phyloP scores from a whole-genome alignment of 352 stramenopile genomes.

The Peronosclerospora sorghi region DNA sequence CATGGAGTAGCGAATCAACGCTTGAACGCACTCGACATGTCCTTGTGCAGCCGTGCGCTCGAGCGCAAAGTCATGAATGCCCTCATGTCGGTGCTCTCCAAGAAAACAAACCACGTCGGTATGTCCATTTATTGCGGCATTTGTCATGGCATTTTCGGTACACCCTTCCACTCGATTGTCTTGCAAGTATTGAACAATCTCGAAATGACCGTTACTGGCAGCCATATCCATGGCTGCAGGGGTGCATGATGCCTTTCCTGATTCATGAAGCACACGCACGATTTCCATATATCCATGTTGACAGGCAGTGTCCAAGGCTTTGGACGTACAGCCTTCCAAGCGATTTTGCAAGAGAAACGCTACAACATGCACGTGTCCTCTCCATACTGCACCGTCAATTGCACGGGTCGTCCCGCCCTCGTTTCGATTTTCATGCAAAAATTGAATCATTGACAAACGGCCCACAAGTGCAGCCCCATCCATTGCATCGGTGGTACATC shows the following conservation, averaged over 20 bases:
- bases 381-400: constrained; percentile 21
- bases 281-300: constrained; percentile 24
- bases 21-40: constrained; percentile 14
- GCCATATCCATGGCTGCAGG: constrained; percentile 25
- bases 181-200: constrained; percentile 25
- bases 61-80: constrained; percentile 18
- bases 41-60: constrained; percentile 18
- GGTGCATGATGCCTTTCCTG: constrained; percentile 9
- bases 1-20: constrained; percentile 23
- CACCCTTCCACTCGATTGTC: constrained; percentile 24
- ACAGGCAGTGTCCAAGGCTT: constrained; percentile 21
- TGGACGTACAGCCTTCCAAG: constrained; percentile 19
- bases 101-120: constrained; percentile 20
- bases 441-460: constrained; percentile 19
- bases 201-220: constrained; percentile 16
- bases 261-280: constrained; percentile 15
- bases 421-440: constrained; percentile 20
- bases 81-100: constrained; percentile 24
- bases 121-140: constrained; percentile 21
- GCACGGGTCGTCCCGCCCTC: constrained; percentile 24
- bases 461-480: constrained; percentile 27
- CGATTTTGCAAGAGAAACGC: constrained; percentile 19
- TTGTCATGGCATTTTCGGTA: constrained; percentile 26
- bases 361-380: constrained; percentile 27
- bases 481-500: constrained; percentile 25